Percentiles rank a stretch among this genome's conserved stretches.
Evolutionary conservation across 2,329 filamentous ascomycete species (phyloP).

Genomic region (Trichoderma sp.): DNA sequence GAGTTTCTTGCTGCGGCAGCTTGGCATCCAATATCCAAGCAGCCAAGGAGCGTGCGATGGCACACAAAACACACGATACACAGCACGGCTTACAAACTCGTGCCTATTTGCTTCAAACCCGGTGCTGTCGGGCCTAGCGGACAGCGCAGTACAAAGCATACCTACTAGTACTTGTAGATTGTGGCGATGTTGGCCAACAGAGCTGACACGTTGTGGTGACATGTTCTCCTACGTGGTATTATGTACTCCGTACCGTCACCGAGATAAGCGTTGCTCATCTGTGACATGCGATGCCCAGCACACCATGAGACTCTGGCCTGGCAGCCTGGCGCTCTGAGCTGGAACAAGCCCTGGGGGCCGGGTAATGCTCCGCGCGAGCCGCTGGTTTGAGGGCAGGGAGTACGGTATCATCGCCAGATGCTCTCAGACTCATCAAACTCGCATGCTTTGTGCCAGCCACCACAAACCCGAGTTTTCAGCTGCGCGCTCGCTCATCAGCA

Average conservation of each 20-base stretch:
- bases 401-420: slow-evolving; percentile 2
- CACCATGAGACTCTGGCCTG: not conserved
- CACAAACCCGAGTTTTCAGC: not conserved
- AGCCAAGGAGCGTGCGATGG: not conserved
- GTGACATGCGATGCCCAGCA: slow-evolving; percentile 3
- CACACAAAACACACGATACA: not conserved
- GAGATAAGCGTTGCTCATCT: slow-evolving; percentile 3
- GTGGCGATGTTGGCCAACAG: slow-evolving; percentile 1
- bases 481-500: not conserved
- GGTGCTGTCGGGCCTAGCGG: not conserved
- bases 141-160: not conserved
- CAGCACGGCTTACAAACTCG: not conserved
- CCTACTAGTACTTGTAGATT: not conserved
- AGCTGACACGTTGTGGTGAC: not conserved
- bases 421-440: slow-evolving; percentile 11
- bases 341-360: not conserved
- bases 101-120: not conserved
- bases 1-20: not conserved
- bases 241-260: slow-evolving; percentile 2
- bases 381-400: not conserved
- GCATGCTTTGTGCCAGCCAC: not conserved
- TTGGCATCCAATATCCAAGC: not conserved
- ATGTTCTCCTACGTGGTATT: not conserved
- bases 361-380: slow-evolving; percentile 9
- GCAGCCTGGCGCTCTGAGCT: not conserved